Conservation (phyloP, 257 asterid species). For the Datura wrightii region DNA sequence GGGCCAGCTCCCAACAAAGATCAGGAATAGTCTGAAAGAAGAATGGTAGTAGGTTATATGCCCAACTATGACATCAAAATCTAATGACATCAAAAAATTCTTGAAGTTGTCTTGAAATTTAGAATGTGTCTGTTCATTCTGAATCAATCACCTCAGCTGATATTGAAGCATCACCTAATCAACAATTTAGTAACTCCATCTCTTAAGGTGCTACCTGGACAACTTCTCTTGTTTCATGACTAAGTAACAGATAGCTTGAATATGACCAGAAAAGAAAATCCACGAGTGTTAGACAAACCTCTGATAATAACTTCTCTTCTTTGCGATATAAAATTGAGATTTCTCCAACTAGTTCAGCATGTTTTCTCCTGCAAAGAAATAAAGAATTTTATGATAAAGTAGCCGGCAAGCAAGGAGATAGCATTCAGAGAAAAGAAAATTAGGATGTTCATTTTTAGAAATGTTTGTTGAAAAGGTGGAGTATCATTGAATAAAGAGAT, state of each 20-base stretch:
- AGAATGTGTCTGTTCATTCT: background rate
- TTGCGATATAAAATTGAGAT: conserved; percentile 79
- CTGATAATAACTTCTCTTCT: conserved; percentile 88
- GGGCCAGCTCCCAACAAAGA: conserved; percentile 98
- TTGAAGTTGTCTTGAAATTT: background rate
- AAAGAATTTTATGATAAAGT: conserved; percentile 25
- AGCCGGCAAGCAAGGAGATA: background rate
- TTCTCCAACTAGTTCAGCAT: conserved; percentile 92
- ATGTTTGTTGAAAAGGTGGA: background rate
- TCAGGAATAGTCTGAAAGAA: conserved; percentile 84
- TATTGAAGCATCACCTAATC: conserved; percentile 5
- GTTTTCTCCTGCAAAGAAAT: conserved; percentile 85
- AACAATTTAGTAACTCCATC: conserved; percentile 3
- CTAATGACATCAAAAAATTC: background rate
- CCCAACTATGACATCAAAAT: background rate
- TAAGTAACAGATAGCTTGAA: background rate
- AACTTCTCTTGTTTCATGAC: conserved; percentile 17
- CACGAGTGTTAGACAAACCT: conserved; percentile 58
- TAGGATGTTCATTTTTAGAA: background rate
- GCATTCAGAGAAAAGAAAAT: background rate
- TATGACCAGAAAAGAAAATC: background rate
- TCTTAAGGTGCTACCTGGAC: background rate
- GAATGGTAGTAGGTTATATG: conserved; percentile 39
- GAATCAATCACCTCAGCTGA: background rate
- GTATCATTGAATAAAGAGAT: conserved; percentile 1